phyloP scores from a whole-genome alignment of 257 asterid species.

The Primulina tabacum region DNA sequence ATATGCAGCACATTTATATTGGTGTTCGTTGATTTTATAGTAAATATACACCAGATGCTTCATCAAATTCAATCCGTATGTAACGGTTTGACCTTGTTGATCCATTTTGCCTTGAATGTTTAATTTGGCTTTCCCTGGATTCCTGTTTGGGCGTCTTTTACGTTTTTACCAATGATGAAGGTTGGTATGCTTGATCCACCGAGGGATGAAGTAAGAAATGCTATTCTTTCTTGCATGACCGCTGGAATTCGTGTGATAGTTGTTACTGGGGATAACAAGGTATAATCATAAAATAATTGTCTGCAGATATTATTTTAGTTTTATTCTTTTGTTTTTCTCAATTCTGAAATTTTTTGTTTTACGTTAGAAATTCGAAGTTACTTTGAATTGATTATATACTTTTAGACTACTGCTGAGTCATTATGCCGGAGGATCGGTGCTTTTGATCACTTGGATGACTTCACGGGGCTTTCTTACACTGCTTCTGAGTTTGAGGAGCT shows the following conservation, averaged over 20 bases:
- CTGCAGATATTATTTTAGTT: not conserved
- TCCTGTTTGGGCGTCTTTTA: slow-evolving; percentile 19
- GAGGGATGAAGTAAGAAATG: slow-evolving; percentile 91
- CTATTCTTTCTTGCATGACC: slow-evolving; percentile 92
- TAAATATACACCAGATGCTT: not conserved
- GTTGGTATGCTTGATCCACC: slow-evolving; percentile 99
- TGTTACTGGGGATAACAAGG: slow-evolving; percentile 99
- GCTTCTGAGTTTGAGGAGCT: slow-evolving; percentile 97
- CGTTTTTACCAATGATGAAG: slow-evolving; percentile 38
- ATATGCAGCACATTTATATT: slow-evolving; percentile 25
- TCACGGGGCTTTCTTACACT: slow-evolving; percentile 79
- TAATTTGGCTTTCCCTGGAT: slow-evolving; percentile 10
- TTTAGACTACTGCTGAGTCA: slow-evolving; percentile 89
- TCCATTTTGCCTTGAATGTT: slow-evolving; percentile 13
- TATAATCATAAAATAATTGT: slow-evolving; percentile 26
- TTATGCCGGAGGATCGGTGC: slow-evolving; percentile 85
- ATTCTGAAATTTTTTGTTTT: slow-evolving; percentile 20
- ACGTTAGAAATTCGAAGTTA: slow-evolving; percentile 4
- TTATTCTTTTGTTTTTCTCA: slow-evolving; percentile 8
- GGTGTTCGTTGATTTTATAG: slow-evolving; percentile 8
- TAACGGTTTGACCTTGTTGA: slow-evolving; percentile 15
- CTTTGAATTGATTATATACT: slow-evolving; percentile 25
- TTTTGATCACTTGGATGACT: slow-evolving; percentile 79
- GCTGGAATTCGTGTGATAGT: slow-evolving; percentile 99
- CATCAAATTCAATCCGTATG: slow-evolving; percentile 17